A percentile compares a stretch with the other conserved stretches of the same genome.
Conservation (phyloP, 2,329 filamentous ascomycete genomes). For the Talaromyces sp. region DNA sequence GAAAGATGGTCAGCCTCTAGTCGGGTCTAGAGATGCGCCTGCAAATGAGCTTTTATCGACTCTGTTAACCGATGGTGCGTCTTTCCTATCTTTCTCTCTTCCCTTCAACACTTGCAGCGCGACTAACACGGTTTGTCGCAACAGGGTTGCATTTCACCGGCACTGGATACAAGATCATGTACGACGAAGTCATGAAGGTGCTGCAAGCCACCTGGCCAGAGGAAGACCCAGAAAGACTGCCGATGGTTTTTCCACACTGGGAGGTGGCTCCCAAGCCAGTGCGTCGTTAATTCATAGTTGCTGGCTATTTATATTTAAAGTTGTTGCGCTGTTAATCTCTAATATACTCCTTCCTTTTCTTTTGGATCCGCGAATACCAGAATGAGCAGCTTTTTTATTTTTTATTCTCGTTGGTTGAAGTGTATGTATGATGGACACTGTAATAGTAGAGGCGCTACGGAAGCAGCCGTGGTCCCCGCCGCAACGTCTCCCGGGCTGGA, state of each 20-base stretch:
- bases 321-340: not conserved
- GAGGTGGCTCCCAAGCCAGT: slow-evolving; percentile 35
- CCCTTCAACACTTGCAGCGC: not conserved
- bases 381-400: not conserved
- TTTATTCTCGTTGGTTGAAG: not conserved
- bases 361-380: not conserved
- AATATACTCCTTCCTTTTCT: not conserved
- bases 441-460: not conserved
- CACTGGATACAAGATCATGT: slow-evolving; percentile 54
- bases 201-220: slow-evolving; percentile 53
- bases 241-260: slow-evolving; percentile 53
- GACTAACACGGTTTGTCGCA: slow-evolving; percentile 12
- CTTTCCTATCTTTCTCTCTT: slow-evolving; percentile 1
- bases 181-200: slow-evolving; percentile 48
- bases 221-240: slow-evolving; percentile 48
- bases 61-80: slow-evolving; percentile 55
- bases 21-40: slow-evolving; percentile 55
- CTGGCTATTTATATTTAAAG: not conserved
- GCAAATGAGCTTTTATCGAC: slow-evolving; percentile 52
- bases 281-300: not conserved
- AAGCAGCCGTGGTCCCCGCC: not conserved
- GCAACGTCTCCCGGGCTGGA: not conserved
- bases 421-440: not conserved
- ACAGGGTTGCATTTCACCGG: slow-evolving; percentile 57
- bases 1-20: slow-evolving; percentile 45